Conservation (phyloP, 78 protist species). For the Polysphondylium violaceum region DNA sequence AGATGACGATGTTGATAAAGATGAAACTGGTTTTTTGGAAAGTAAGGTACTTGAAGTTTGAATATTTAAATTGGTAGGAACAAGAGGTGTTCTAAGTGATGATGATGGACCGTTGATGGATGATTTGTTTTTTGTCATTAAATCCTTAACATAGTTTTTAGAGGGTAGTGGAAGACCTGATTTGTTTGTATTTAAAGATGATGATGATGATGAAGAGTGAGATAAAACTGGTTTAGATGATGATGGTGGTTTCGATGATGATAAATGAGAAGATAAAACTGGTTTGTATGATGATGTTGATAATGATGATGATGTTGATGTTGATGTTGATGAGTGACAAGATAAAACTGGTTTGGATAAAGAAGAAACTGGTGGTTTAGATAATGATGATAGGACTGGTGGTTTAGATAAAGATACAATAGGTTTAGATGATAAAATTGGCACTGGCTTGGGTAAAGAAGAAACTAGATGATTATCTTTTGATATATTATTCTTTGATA, state of each 20-base stretch:
- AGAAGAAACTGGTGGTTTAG: too few species aligned
- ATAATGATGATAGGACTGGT: neutral
- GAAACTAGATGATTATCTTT: neutral
- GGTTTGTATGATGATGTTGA: too few species aligned
- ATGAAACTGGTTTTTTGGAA: too few species aligned
- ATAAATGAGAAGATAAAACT: neutral
- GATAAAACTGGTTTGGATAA: too few species aligned
- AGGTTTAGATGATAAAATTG: neutral
- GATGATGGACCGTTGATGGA: too few species aligned
- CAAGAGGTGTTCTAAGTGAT: too few species aligned
- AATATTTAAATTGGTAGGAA: too few species aligned
- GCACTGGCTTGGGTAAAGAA: neutral
- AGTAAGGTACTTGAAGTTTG: too few species aligned
- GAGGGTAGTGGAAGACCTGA: neutral
- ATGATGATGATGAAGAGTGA: neutral
- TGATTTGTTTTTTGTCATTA: too few species aligned
- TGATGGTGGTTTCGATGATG: neutral
- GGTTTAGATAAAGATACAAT: neutral
- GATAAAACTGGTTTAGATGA: neutral
- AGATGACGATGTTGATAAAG: too few species aligned
- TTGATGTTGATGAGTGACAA: too few species aligned
- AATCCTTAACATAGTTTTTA: conserved; percentile 5
- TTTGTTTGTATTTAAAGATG: neutral
- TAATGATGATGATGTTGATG: too few species aligned
- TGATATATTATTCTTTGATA: neutral